Evolutionary conservation across 495 filamentous ascomycete species (phyloP).

Genomic region (Bathelium albidoporum): DNA sequence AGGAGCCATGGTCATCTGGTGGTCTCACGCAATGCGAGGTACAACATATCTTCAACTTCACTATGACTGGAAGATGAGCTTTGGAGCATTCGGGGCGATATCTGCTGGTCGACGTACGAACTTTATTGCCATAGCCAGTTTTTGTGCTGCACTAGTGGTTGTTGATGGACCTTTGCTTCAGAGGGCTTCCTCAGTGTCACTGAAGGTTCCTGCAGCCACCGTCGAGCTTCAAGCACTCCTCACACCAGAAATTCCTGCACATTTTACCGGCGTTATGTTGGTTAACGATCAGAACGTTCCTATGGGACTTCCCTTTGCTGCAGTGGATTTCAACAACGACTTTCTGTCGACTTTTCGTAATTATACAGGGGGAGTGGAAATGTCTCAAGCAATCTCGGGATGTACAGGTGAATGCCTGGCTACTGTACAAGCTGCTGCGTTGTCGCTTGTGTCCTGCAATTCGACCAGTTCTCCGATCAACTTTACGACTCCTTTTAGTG

Average conservation of each 20-base stretch:
- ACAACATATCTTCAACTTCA: constrained; percentile 8
- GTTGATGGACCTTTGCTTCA: constrained; percentile 15
- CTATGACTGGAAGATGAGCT: constrained; percentile 8
- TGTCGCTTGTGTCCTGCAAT: constrained; percentile 7
- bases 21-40: constrained; percentile 4
- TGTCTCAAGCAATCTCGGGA: constrained; percentile 3
- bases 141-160: constrained; percentile 8
- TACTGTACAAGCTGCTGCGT: constrained; percentile 6
- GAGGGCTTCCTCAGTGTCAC: constrained; percentile 10
- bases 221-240: constrained; percentile 5
- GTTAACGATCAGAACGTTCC: constrained; percentile 2
- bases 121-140: constrained; percentile 9
- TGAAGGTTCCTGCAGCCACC: not conserved
- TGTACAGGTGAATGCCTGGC: constrained; percentile 2
- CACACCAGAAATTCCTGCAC: constrained; percentile 5
- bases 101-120: constrained; percentile 6
- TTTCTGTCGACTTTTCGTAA: constrained; percentile 6
- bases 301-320: constrained; percentile 1
- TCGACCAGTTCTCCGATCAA: not conserved
- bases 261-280: not conserved
- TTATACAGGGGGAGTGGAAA: constrained; percentile 1
- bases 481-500: constrained; percentile 5
- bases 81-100: constrained; percentile 9
- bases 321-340: constrained; percentile 5
- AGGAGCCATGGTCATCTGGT: constrained; percentile 8